Evolutionary conservation across 164 flowering plant genomes (phyloP), one percentile per base, ranked within the genome.

Genomic region (Piper betle): DNA sequence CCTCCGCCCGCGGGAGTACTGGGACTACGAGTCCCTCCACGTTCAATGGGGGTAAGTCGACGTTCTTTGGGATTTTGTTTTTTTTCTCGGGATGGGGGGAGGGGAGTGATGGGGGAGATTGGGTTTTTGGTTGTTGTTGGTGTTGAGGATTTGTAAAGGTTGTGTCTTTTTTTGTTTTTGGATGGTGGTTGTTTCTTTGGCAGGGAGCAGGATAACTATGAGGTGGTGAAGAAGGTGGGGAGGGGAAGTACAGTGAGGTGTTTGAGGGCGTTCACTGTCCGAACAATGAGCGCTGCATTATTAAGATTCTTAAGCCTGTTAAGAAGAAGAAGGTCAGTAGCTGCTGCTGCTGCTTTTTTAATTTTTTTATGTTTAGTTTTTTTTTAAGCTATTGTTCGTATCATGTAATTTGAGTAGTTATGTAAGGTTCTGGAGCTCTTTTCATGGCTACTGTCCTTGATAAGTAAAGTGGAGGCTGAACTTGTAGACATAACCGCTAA

Each of bases 181-280:
- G 65, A 60, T 1, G 4, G 19, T 55, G 5, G 57, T 40, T 39
- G 25, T 42, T 66, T 19, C 10, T 46, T 12, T 12, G 15, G 50
- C 73, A 91, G 98, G 73, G 96, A 87, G 58, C 98, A 92, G 71
- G 98, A 91, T 69, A 88, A 88, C 72, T 91, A 91, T 43, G 96
- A 91, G 81, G 98, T 88, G 71, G 95, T 85, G 68, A 83, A 85
- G 80, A 92, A 92, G 81, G 95, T 92, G 18, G 98, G 98, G 62
- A 82, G 96, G 53, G 98, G 54, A 92, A 92, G 65, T 92, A 92
- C 71, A 92, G 98, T 63, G 98, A 92, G 75, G 98, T 92, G 2
- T 92, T 92, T 52, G 98, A 92, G 69, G 98, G 98, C 0, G 69
- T 92, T 55, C 97, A 86, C 67, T 74, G 82, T 53, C 78, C 85